phyloP scores from a whole-genome alignment of 805 yeast genomes.

The Maudiozyma barnettii region DNA sequence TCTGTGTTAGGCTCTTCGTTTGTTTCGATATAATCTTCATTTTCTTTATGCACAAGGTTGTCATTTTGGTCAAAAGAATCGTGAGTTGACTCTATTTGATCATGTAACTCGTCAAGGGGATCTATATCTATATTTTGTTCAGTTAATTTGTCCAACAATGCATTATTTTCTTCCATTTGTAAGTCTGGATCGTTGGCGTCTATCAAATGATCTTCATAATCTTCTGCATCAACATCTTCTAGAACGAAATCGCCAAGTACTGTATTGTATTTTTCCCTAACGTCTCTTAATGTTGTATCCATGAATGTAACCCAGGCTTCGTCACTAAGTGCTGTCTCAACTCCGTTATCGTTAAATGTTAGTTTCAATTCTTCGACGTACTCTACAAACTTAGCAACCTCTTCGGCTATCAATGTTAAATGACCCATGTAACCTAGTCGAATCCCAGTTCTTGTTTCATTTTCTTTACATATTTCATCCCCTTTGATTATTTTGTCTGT shows the following conservation, averaged over 20 bases:
- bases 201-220: conserved; percentile 11
- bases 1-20: not conserved
- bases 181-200: conserved; percentile 43
- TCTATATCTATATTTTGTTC: conserved; percentile 15
- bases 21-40: conserved; percentile 1
- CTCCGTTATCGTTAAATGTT: conserved; percentile 17
- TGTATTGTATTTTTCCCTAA: conserved; percentile 89
- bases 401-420: conserved; percentile 84
- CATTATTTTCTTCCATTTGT: conserved; percentile 57
- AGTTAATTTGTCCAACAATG: not conserved
- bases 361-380: conserved; percentile 34
- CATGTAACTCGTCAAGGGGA: conserved; percentile 21
- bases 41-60: conserved; percentile 33
- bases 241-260: conserved; percentile 65
- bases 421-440: conserved; percentile 96
- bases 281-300: conserved; percentile 70
- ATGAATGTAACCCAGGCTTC: conserved; percentile 70
- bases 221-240: conserved; percentile 25
- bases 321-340: conserved; percentile 19
- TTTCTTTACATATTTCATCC: conserved; percentile 46
- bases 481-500: conserved; percentile 58
- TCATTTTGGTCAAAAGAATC: conserved; percentile 40
- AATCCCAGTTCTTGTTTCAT: conserved; percentile 51
- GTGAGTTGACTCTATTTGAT: not conserved
- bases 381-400: conserved; percentile 75